phyloP scores from a whole-genome alignment of 345 rosid species.

The Erysimum cheiranthoides region DNA sequence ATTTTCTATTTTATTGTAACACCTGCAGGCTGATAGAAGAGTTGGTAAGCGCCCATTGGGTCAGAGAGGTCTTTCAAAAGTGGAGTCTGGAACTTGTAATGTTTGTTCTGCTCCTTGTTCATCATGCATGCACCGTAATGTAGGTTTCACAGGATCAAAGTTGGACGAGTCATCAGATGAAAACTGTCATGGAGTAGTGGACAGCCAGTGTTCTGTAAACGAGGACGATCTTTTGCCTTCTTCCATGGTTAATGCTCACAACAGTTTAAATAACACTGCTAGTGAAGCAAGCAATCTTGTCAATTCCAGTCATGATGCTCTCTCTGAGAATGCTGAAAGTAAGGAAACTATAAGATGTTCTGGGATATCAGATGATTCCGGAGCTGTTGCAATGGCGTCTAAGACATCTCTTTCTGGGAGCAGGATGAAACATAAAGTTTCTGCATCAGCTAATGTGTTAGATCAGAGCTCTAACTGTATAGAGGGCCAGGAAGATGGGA shows the following conservation, averaged over 20 bases:
- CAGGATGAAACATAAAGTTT: slow-evolving; percentile 43
- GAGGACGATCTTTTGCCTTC: slow-evolving; percentile 54
- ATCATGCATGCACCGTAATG: slow-evolving; percentile 73
- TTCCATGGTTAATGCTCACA: slow-evolving; percentile 39
- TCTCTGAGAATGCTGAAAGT: slow-evolving; percentile 68
- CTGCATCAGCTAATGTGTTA: slow-evolving; percentile 47
- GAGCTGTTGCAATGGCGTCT: slow-evolving; percentile 46
- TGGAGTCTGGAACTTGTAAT: slow-evolving; percentile 83
- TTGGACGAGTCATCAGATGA: slow-evolving; percentile 70
- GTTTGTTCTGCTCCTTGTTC: slow-evolving; percentile 86
- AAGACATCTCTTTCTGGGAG: slow-evolving; percentile 46
- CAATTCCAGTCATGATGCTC: slow-evolving; percentile 61
- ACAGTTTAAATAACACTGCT: slow-evolving; percentile 50
- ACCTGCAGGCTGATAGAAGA: slow-evolving; percentile 46
- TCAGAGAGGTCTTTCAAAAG: slow-evolving; percentile 50
- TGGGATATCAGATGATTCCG: slow-evolving; percentile 50
- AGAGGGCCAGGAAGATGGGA: slow-evolving; percentile 68
- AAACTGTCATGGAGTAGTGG: slow-evolving; percentile 55
- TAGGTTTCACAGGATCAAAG: slow-evolving; percentile 60
- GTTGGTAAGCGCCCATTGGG: slow-evolving; percentile 43
- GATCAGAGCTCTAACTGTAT: slow-evolving; percentile 51
- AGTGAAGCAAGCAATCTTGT: slow-evolving; percentile 72
- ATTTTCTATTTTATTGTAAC: not conserved
- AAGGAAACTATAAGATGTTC: slow-evolving; percentile 57
- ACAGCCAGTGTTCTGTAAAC: slow-evolving; percentile 63